Conservation (phyloP, 768 basidiomycete species). For the Psilocybe azurescens region DNA sequence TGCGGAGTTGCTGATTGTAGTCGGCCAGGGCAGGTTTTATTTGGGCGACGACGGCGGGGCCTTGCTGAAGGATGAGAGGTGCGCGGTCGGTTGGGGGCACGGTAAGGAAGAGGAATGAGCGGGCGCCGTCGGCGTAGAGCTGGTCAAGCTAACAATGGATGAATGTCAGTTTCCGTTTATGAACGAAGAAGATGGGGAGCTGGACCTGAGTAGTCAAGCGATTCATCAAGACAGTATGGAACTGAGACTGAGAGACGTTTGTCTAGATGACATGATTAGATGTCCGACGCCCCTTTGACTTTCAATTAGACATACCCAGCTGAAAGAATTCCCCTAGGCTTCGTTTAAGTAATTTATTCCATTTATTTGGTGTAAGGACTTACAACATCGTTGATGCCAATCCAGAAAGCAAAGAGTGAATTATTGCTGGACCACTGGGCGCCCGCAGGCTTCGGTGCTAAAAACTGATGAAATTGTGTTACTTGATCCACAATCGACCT, state of each 20-base stretch:
- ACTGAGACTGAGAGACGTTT: constrained; percentile 40
- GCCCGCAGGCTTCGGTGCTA: constrained; percentile 46
- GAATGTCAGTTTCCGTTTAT: not conserved
- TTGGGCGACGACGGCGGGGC: constrained; percentile 37
- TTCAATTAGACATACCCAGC: constrained; percentile 40
- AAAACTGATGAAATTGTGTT: constrained; percentile 50
- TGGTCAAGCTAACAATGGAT: constrained; percentile 45
- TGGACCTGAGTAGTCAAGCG: constrained; percentile 38
- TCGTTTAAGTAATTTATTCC: not conserved
- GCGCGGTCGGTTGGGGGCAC: constrained; percentile 65
- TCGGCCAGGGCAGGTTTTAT: constrained; percentile 43
- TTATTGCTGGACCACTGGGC: constrained; percentile 58
- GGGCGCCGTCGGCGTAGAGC: constrained; percentile 53
- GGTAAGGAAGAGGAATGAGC: constrained; percentile 66
- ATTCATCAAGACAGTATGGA: constrained; percentile 40
- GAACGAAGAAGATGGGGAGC: not conserved
- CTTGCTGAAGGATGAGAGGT: constrained; percentile 50
- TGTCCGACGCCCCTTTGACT: not conserved
- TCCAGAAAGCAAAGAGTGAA: constrained; percentile 65
- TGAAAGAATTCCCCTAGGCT: constrained; percentile 50
- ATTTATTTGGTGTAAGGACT: constrained; percentile 26
- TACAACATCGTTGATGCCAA: constrained; percentile 70
- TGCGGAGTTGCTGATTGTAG: constrained; percentile 55
- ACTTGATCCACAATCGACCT: constrained; percentile 64
- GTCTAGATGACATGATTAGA: constrained; percentile 27